Percentiles rank a stretch among this genome's conserved stretches.
These are phyloP conservation scores for Malassezia cuniculi DNA, from an alignment of 1,284 basidiomycete species.

Conservation along the genomic window DNA sequence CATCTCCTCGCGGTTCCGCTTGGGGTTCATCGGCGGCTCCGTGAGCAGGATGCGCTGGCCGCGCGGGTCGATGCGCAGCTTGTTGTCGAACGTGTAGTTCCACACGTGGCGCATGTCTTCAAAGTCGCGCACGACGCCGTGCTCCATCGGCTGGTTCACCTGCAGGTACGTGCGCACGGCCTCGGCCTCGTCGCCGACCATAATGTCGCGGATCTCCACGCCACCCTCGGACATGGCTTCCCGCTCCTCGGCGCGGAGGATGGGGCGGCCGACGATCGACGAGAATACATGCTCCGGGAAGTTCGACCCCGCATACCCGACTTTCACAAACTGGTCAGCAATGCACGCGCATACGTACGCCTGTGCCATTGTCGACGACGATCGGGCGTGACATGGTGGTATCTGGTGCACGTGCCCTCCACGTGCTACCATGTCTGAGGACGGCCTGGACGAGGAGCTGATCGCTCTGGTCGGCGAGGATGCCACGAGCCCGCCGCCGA, in stretches of 20 bases:
- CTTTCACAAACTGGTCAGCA: constrained; percentile 58
- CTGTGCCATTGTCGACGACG: constrained; percentile 94
- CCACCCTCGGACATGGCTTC: constrained; percentile 51
- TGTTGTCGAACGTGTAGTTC: constrained; percentile 97
- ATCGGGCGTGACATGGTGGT: no score
- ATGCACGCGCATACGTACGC: constrained; percentile 50
- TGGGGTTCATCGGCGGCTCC: constrained; percentile 99
- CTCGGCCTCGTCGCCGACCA: constrained; percentile 91
- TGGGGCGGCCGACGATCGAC: constrained; percentile 88
- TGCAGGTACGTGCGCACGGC: constrained; percentile 88
- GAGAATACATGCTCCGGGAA: constrained; percentile 98
- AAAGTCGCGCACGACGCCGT: constrained; percentile 97
- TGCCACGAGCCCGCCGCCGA: constrained; percentile 53
- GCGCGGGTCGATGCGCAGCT: constrained; percentile 72
- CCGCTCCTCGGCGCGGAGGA: constrained; percentile 91
- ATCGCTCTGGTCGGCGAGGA: constrained; percentile 57
- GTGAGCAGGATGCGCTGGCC: constrained; percentile 87
- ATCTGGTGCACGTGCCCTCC: constrained; percentile 8
- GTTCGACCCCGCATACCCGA: constrained; percentile 73
- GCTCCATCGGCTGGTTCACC: constrained; percentile 95
- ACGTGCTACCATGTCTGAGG: constrained; percentile 28
- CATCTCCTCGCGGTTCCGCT: constrained; percentile 82
- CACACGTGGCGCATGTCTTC: constrained; percentile 95
- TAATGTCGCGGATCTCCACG: constrained; percentile 64
- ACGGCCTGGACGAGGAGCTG: constrained; percentile 56